Evolutionary conservation across 2,329 filamentous ascomycete genomes (phyloP).

Genomic region (Alternaria sp.): DNA sequence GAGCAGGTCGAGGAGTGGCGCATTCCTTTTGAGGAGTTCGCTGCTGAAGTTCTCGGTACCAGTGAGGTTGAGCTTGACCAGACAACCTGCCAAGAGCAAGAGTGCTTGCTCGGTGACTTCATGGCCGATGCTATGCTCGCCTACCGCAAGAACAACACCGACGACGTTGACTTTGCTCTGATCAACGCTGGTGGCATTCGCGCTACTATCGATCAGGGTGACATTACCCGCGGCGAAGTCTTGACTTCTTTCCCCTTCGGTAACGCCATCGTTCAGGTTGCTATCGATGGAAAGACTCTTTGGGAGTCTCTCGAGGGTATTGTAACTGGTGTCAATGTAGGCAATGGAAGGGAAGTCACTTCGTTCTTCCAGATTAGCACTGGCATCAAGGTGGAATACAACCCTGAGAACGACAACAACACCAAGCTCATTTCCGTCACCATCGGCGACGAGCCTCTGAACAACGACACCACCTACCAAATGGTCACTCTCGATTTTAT

Average conservation of each 20-base stretch:
- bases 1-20: slow-evolving; percentile 67
- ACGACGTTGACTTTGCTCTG: slow-evolving; percentile 64
- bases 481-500: slow-evolving; percentile 71
- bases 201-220: slow-evolving; percentile 67
- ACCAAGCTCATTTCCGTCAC: slow-evolving; percentile 62
- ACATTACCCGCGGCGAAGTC: slow-evolving; percentile 70
- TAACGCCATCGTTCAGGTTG: slow-evolving; percentile 69
- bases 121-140: slow-evolving; percentile 66
- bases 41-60: slow-evolving; percentile 64
- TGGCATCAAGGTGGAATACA: slow-evolving; percentile 65
- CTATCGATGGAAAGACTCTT: slow-evolving; percentile 62
- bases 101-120: slow-evolving; percentile 60
- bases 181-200: slow-evolving; percentile 72
- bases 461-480: slow-evolving; percentile 60
- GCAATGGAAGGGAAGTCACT: slow-evolving; percentile 62
- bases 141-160: slow-evolving; percentile 62
- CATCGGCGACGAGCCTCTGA: slow-evolving; percentile 60
- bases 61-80: slow-evolving; percentile 67
- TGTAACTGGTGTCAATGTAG: slow-evolving; percentile 63
- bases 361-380: slow-evolving; percentile 69
- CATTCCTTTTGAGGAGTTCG: slow-evolving; percentile 67
- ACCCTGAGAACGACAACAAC: slow-evolving; percentile 60
- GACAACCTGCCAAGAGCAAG: slow-evolving; percentile 63
- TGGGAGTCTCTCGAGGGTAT: slow-evolving; percentile 68
- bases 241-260: slow-evolving; percentile 72